These are phyloP conservation scores for Ogataea populi-albae DNA, from an alignment of 805 yeast species.

Conservation along the genomic window DNA sequence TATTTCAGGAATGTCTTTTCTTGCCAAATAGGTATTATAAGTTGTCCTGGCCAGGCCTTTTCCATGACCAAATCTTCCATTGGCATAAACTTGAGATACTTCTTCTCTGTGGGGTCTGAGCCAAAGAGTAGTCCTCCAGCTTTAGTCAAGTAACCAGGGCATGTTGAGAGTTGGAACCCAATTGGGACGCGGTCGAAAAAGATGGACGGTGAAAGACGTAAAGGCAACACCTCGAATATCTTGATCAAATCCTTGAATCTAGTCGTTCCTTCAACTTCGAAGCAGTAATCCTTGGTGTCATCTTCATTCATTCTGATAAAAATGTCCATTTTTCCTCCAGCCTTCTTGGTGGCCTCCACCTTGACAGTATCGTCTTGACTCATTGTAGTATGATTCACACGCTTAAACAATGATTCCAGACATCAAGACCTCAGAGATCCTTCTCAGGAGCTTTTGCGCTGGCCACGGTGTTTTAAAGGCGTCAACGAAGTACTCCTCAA, in stretches of 20 bases:
- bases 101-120: constrained; percentile 48
- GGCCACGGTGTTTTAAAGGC: too few relatives aligned
- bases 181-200: constrained; percentile 65
- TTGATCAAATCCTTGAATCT: constrained; percentile 52
- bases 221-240: constrained; percentile 65
- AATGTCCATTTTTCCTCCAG: constrained; percentile 35
- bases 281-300: constrained; percentile 84
- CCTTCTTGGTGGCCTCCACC: background rate
- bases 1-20: constrained; percentile 41
- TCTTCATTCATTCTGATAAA: constrained; percentile 85
- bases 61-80: constrained; percentile 53
- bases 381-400: too few relatives aligned
- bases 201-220: constrained; percentile 75
- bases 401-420: too few relatives aligned
- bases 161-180: constrained; percentile 57
- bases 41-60: constrained; percentile 85
- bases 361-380: too few relatives aligned
- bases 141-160: constrained; percentile 80
- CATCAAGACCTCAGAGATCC: too few relatives aligned
- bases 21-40: constrained; percentile 73
- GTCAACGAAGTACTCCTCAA: too few relatives aligned
- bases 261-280: constrained; percentile 62
- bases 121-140: constrained; percentile 78
- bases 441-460: too few relatives aligned
- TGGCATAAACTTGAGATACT: constrained; percentile 45